Evolutionary conservation across 495 filamentous ascomycete genomes (phyloP).

Genomic region (Thermothielavioides terrestris): DNA sequence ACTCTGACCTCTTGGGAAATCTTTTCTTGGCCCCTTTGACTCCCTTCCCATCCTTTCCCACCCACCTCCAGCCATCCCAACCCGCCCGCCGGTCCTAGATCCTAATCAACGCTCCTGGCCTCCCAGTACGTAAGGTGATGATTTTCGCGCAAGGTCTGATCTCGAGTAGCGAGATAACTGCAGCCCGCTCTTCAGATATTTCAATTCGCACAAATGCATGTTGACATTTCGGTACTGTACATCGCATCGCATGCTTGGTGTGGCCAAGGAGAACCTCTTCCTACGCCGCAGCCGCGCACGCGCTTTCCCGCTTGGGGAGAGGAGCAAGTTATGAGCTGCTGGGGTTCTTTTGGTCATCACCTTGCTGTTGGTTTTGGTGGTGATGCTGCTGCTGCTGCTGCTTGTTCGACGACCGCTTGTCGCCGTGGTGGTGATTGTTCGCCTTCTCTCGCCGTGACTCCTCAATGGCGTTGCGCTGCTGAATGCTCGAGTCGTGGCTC

Average conservation of each 20-base stretch:
- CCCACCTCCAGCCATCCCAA: too few species aligned
- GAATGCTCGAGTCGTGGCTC: constrained; percentile 76
- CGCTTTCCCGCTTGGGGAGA: not conserved
- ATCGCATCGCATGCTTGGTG: not conserved
- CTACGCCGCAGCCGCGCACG: not conserved
- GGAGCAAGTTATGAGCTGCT: constrained; percentile 6
- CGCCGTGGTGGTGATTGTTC: constrained; percentile 37
- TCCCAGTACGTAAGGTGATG: too few species aligned
- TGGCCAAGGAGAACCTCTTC: not conserved
- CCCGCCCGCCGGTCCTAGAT: too few species aligned
- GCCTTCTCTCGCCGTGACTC: constrained; percentile 73
- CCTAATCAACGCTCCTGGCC: too few species aligned
- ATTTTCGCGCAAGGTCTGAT: too few species aligned
- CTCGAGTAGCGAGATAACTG: too few species aligned
- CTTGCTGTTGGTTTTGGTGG: constrained; percentile 21
- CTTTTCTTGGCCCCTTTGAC: too few species aligned
- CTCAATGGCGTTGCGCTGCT: constrained; percentile 71
- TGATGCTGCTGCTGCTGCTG: constrained; percentile 20
- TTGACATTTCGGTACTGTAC: constrained; percentile 11
- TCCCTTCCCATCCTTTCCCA: too few species aligned
- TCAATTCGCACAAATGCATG: constrained; percentile 8
- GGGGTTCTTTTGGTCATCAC: constrained; percentile 16
- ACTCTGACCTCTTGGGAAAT: too few species aligned
- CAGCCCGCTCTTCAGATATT: too few species aligned
- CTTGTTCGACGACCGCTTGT: constrained; percentile 32